Percentiles rank a stretch among this genome's conserved stretches.
Conservation (phyloP, 75 land plant species). For the Larix kaempferi region DNA sequence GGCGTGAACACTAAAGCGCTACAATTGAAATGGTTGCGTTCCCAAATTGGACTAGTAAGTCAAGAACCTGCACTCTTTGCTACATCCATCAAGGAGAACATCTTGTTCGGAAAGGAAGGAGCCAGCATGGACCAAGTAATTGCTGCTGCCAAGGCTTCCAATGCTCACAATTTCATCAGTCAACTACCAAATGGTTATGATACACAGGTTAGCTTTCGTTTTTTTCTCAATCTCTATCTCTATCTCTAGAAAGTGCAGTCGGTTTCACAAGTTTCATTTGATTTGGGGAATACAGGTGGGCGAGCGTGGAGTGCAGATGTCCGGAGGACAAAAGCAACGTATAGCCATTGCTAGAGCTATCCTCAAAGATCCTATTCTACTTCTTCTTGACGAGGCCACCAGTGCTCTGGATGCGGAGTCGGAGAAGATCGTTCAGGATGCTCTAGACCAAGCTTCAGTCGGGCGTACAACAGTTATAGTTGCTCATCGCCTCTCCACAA, state of each 20-base stretch:
- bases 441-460: slow-evolving; percentile 23
- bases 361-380: slow-evolving; percentile 21
- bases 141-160: slow-evolving; percentile 19
- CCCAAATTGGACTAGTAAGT: slow-evolving; percentile 22
- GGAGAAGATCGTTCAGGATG: slow-evolving; percentile 29
- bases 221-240: background rate
- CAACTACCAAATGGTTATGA: slow-evolving; percentile 23
- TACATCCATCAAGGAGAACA: slow-evolving; percentile 30
- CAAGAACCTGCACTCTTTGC: slow-evolving; percentile 34
- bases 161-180: slow-evolving; percentile 26
- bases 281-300: slow-evolving; percentile 6
- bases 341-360: slow-evolving; percentile 39
- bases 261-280: background rate
- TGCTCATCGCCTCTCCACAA: slow-evolving; percentile 40
- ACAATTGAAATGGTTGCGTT: slow-evolving; percentile 14
- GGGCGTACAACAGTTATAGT: slow-evolving; percentile 37
- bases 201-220: slow-evolving; percentile 14
- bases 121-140: slow-evolving; percentile 16
- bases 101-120: slow-evolving; percentile 21
- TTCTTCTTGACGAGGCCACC: slow-evolving; percentile 40
- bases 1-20: slow-evolving; percentile 13
- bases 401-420: slow-evolving; percentile 41
- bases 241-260: background rate
- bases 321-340: slow-evolving; percentile 41
- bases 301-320: slow-evolving; percentile 36